Evolutionary conservation across 306 rosid genomes (phyloP).

Genomic region (Prunus mongolica): DNA sequence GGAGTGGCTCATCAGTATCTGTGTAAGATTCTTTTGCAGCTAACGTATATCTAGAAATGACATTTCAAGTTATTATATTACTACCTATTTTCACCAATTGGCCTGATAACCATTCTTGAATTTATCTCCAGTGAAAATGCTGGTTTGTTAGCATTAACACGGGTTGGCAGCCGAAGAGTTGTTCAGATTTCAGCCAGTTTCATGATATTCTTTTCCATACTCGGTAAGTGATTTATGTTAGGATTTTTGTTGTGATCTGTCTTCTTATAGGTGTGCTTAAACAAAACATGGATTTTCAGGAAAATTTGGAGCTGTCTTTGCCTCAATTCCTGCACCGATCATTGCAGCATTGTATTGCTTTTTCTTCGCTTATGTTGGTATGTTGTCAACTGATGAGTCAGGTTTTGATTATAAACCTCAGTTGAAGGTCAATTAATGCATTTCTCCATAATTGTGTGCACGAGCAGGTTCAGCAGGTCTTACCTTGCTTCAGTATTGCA

Average conservation of each 20-base stretch:
- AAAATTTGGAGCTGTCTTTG: conserved; percentile 95
- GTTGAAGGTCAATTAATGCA: background rate
- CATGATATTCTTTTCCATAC: conserved; percentile 96
- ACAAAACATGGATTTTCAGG: conserved; percentile 38
- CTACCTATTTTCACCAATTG: conserved; percentile 1
- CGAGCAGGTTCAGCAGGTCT: conserved; percentile 89
- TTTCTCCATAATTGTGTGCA: background rate
- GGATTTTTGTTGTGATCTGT: background rate
- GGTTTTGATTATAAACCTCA: background rate
- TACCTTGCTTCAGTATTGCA: conserved; percentile 84
- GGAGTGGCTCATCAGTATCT: conserved; percentile 86
- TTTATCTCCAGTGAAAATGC: conserved; percentile 70
- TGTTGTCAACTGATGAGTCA: conserved; percentile 27
- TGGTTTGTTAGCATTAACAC: conserved; percentile 87
- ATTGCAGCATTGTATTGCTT: conserved; percentile 84
- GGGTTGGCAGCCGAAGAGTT: conserved; percentile 95
- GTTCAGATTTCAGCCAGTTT: conserved; percentile 92
- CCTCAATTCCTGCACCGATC: conserved; percentile 92
- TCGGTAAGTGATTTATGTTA: conserved; percentile 39
- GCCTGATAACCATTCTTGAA: conserved; percentile 3
- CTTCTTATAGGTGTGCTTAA: background rate
- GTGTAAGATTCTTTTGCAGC: conserved; percentile 56
- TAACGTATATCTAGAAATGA: background rate
- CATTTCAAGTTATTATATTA: background rate
- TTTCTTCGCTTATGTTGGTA: conserved; percentile 97